Evolutionary conservation across 768 basidiomycete genomes (phyloP), one percentile per base, ranked within the genome.

Genomic region (Panellus pusillus): DNA sequence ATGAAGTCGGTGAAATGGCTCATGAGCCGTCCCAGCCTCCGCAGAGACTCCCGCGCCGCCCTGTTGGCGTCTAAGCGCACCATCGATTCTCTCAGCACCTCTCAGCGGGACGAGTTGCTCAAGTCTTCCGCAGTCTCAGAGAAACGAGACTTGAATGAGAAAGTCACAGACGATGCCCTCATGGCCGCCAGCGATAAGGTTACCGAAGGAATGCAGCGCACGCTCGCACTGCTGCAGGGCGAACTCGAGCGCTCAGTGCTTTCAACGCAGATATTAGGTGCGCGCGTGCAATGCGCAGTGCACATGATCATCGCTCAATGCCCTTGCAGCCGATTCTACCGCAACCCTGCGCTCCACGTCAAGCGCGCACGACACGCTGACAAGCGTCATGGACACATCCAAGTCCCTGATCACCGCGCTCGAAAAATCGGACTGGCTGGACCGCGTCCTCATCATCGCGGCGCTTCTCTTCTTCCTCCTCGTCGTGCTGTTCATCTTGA

Each of bases 171-270:
- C 58, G 94, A 97, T 60, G 79, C 79, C 0, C 78, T 99, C 12
- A 93, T 94, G 87, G 84, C 84, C 58, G 86, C 92, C n/a, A 92
- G 86, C 50, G 80, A 89, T 56, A 82, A 94, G 57, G 91, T 99
- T 9, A 98, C 95, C 1, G 87, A 90, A 18, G 84, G 91, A 4
- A 75, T 98, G 9, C 84, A 91, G 43, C 81, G 94, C 32, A 98
- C 95, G 4, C 80, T 93, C 35, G 77, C 74, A 12, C 72, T 93
- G 4, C 92, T 99, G 91, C 92, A 96, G 70, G 83, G 81, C 37
- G 97, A 98, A 64, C 83, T 99, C 2, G 91, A 98, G 64, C 82
- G 85, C 19, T 94, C 91, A 0, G 91, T 95, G 6, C 77, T 96
- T 44, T 84, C 91, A 3, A 79, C 78, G 6, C 94, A 99, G 66